Base-by-base conservation (phyloP, 2,329 filamentous ascomycete species). In the Aspergillus fijiensis region DNA sequence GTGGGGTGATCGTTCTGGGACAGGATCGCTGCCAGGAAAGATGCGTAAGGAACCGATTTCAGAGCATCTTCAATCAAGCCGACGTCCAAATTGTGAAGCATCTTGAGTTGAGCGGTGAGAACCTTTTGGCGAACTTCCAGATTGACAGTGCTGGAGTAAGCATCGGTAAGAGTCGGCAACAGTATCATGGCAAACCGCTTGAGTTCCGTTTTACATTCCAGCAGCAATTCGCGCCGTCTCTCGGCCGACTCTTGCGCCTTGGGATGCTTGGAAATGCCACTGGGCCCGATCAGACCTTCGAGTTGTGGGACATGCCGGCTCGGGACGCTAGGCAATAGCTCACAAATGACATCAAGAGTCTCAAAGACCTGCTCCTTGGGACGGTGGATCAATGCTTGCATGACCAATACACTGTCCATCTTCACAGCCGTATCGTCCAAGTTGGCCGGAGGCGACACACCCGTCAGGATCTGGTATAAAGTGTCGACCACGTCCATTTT, bases 401-500 rank as follows among this genome's bases (percentile, higher is more conserved):
- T 99, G 70, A 99, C 95, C 50, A 99, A 86, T 58, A 98, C 94
- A 71, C 92, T 96, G 76, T 98, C 94, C 65, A 98, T 89, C 77
- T 96, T 96, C 31, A 76, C 67, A 6, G 70, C 68, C 1, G 70
- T 70, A 48, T 68, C 70, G 16, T 76, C 42, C 86, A 89, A 31
- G 88, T 89, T 90, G 63, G 82, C 85, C 0, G 95, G 95, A 1
- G 95, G 93, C 0, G 95, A 98, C 2, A 99, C 92, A 21, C 95
- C 95, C 0, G 95, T 98, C 53, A 99, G 79, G 48, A 99, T 98
- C 76, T 99, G 95, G 72, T 98, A 99, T 2, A 99, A 81, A 0
- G 95, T 99, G 76, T 98, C 95, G 27, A 99, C 95, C 57, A 99
- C 90, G 67, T 97, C 94, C 84, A 98, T 91, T 77, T 94, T 96